A percentile compares a stretch with the other conserved stretches of the same genome.
Conservation (phyloP, 2,329 filamentous ascomycete genomes). For the Cladosporium oxysporum region DNA sequence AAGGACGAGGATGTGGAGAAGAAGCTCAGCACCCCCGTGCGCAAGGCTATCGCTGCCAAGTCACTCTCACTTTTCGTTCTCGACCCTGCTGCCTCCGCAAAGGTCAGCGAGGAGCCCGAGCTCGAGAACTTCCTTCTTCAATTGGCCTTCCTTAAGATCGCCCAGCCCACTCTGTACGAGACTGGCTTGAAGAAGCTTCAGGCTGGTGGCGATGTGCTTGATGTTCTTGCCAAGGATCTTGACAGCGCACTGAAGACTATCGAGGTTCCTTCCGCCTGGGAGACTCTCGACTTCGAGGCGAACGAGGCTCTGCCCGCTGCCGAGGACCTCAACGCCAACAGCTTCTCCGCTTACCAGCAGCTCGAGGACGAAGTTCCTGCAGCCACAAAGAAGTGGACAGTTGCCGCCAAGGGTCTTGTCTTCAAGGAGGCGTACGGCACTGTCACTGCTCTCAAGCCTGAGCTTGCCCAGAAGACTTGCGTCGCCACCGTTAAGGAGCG, state of each 20-base stretch:
- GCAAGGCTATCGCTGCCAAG: constrained; percentile 71
- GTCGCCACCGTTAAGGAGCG: constrained; percentile 94
- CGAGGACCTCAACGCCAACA: constrained; percentile 70
- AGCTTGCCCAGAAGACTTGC: constrained; percentile 80
- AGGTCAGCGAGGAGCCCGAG: constrained; percentile 64
- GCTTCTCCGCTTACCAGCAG: constrained; percentile 80
- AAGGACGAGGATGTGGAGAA: constrained; percentile 92
- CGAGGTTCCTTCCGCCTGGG: constrained; percentile 79
- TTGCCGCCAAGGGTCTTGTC: constrained; percentile 79
- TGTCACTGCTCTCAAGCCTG: constrained; percentile 72
- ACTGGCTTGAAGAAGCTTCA: constrained; percentile 68
- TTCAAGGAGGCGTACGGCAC: constrained; percentile 96
- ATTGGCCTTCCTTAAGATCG: constrained; percentile 78
- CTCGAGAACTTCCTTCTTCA: constrained; percentile 71
- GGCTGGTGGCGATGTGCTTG: constrained; percentile 61
- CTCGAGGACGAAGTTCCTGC: constrained; percentile 67
- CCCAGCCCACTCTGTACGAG: constrained; percentile 65
- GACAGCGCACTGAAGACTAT: constrained; percentile 70
- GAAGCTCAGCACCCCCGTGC: constrained; percentile 70
- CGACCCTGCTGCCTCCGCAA: constrained; percentile 68
- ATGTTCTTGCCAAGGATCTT: constrained; percentile 62
- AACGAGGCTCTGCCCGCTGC: constrained; percentile 57
- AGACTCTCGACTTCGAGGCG: constrained; percentile 64
- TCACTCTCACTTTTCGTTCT: constrained; percentile 72
- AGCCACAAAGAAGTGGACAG: constrained; percentile 74